phyloP scores from a whole-genome alignment of 83 land plant species.

The Larix sibirica region DNA sequence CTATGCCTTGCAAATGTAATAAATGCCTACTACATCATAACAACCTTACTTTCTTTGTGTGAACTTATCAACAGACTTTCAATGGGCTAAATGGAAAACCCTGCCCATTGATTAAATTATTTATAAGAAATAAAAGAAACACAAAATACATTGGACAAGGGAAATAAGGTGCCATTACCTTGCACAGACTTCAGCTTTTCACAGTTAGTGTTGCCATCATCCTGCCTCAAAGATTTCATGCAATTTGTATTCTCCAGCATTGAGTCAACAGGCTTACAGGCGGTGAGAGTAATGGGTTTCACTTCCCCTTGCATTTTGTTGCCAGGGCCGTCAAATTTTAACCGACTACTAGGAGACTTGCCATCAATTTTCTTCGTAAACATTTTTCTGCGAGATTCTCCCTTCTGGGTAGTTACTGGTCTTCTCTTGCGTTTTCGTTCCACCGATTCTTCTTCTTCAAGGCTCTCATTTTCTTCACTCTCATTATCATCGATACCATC shows the following conservation, averaged over 20 bases:
- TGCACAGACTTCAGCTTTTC: neutral
- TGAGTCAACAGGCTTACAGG: constrained; percentile 20
- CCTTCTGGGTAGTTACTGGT: constrained; percentile 29
- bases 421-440: constrained; percentile 31
- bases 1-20: too few relatives aligned
- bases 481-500: constrained; percentile 49
- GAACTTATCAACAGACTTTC: too few relatives aligned
- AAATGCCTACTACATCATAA: too few relatives aligned
- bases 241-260: constrained; percentile 5
- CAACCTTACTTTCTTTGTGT: too few relatives aligned
- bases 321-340: constrained; percentile 19
- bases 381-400: constrained; percentile 8
- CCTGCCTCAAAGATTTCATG: constrained; percentile 2
- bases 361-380: too few relatives aligned
- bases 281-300: constrained; percentile 5
- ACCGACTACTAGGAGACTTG: neutral
- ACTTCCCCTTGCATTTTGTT: constrained; percentile 7
- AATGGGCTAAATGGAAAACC: too few relatives aligned
- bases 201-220: neutral
- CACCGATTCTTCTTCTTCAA: constrained; percentile 37
- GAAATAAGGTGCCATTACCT: neutral
- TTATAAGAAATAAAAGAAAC: neutral
- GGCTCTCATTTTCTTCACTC: constrained; percentile 26
- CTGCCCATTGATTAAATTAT: too few relatives aligned
- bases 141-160: neutral